phyloP scores from a whole-genome alignment of 352 stramenopile genomes.

The Plasmopara halstedii region DNA sequence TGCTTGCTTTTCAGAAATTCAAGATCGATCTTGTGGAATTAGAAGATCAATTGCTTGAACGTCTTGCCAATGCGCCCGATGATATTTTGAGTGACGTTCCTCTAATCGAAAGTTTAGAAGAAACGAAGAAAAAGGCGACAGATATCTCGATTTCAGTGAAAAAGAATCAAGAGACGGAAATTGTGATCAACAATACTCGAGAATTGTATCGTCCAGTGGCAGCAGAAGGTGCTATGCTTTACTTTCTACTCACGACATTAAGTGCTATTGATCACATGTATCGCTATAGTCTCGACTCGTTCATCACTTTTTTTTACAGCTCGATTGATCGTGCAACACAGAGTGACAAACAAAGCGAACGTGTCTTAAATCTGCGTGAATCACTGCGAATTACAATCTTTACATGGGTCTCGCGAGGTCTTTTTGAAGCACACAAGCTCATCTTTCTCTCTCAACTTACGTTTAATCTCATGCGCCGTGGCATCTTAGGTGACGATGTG shows the following conservation, averaged over 20 bases:
- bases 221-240: conserved; percentile 94
- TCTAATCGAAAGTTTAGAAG: conserved; percentile 94
- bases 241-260: conserved; percentile 95
- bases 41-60: conserved; percentile 94
- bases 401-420: conserved; percentile 92
- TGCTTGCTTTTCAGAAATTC: conserved; percentile 90
- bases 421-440: conserved; percentile 96
- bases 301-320: conserved; percentile 97
- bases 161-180: conserved; percentile 92
- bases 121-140: conserved; percentile 94
- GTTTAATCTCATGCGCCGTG: conserved; percentile 96
- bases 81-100: conserved; percentile 96
- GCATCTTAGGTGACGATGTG: conserved; percentile 91
- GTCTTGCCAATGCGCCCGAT: conserved; percentile 92
- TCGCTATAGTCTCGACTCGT: conserved; percentile 96
- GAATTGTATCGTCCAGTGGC: conserved; percentile 93
- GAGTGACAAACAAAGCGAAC: conserved; percentile 85
- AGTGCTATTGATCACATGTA: conserved; percentile 97
- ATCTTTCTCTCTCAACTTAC: conserved; percentile 96
- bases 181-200: conserved; percentile 92
- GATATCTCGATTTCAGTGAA: conserved; percentile 94
- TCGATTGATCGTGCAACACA: conserved; percentile 85
- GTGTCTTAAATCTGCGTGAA: conserved; percentile 89
- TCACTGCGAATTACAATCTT: conserved; percentile 95
- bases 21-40: conserved; percentile 96